A percentile compares a stretch with the other conserved stretches of the same genome.
Evolutionary conservation across 306 rosid species (phyloP).

Genomic region (Mucuna pruriens): DNA sequence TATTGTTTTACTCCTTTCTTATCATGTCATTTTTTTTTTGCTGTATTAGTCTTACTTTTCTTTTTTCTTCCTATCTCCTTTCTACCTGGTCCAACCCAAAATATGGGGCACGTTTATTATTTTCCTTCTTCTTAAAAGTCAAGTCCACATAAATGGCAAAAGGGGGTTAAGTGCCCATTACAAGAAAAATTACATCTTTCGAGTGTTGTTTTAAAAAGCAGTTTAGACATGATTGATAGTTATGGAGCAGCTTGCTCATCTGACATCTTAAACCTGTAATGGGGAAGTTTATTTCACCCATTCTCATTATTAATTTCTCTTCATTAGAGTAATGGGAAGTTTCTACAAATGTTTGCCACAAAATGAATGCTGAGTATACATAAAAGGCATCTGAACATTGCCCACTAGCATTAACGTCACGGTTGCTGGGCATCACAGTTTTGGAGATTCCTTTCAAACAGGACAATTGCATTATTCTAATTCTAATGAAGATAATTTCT

Average conservation of each 20-base stretch:
- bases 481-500: slow-evolving; percentile 10
- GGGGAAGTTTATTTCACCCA: neutral
- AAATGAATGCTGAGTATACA: neutral
- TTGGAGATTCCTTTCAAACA: neutral
- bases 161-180: neutral
- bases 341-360: neutral
- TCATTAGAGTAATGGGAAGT: neutral
- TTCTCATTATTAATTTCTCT: neutral
- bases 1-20: too few relatives aligned
- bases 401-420: neutral
- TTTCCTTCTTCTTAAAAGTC: neutral
- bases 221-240: neutral
- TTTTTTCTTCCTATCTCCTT: neutral
- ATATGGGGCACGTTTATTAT: neutral
- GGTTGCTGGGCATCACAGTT: neutral
- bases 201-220: neutral
- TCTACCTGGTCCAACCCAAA: neutral
- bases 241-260: neutral
- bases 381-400: neutral
- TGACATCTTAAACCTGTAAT: neutral
- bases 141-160: neutral
- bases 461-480: slow-evolving; percentile 15
- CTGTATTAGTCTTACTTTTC: too few relatives aligned
- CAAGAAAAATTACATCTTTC: neutral
- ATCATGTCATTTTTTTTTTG: too few relatives aligned